Conservation (phyloP, 2,329 filamentous ascomycete genomes). For the Colletotrichum caudatum region DNA sequence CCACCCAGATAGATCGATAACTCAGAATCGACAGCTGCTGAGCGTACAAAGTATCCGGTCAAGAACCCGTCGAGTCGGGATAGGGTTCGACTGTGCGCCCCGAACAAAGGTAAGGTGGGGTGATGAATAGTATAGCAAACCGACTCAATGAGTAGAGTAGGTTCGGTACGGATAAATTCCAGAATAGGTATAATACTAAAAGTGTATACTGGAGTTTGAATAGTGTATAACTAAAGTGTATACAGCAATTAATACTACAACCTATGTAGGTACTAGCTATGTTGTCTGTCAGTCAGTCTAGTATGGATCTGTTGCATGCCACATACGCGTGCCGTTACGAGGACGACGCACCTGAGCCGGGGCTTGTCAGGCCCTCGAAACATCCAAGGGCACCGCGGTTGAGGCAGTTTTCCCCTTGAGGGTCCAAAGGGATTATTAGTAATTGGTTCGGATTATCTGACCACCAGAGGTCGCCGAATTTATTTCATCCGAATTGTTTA, state of each 20-base stretch:
- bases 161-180: background rate
- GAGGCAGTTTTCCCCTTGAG: conserved; percentile 11
- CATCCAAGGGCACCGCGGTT: conserved; percentile 28
- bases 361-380: conserved; percentile 16
- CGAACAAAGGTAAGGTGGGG: conserved; percentile 13
- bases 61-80: conserved; percentile 8
- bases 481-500: conserved; percentile 22
- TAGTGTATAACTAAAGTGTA: no score
- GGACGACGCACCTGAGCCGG: conserved; percentile 9
- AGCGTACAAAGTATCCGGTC: background rate
- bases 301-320: background rate
- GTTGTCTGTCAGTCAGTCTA: background rate
- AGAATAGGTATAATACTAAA: background rate
- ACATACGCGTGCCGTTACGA: background rate
- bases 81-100: conserved; percentile 14
- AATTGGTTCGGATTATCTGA: conserved; percentile 21
- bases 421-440: conserved; percentile 8
- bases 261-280: no score
- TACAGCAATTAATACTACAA: no score
- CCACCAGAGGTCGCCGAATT: background rate
- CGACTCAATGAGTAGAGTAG: no score
- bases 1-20: background rate
- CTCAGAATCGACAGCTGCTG: background rate
- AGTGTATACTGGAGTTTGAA: no score
- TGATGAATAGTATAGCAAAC: background rate